A percentile compares a stretch with the other conserved stretches of the same genome.
These are phyloP conservation scores for Hemisphaericaspora nanyangensis DNA, from an alignment of 805 yeast species.

Conservation along the genomic window DNA sequence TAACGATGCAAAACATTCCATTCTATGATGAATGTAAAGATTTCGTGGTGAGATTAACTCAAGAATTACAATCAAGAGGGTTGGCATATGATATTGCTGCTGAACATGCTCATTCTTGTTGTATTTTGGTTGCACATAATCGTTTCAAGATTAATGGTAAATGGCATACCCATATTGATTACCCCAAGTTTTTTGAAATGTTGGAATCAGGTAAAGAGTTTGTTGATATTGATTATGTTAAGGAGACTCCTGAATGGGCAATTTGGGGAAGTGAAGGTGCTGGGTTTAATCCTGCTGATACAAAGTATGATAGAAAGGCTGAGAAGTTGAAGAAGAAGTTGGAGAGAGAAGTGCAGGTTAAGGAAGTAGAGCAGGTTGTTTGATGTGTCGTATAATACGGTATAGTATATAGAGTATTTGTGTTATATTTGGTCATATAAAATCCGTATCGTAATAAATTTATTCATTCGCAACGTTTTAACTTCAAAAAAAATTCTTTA, in stretches of 20 bases:
- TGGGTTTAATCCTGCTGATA: conserved; percentile 88
- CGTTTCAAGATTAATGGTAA: conserved; percentile 65
- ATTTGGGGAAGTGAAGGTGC: conserved; percentile 80
- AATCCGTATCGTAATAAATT: too few species aligned
- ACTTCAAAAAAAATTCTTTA: too few species aligned
- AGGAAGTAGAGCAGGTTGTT: conserved; percentile 2
- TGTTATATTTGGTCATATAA: too few species aligned
- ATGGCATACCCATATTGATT: conserved; percentile 91
- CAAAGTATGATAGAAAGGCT: conserved; percentile 61
- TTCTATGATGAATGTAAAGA: conserved; percentile 84
- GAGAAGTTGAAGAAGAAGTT: conserved; percentile 48
- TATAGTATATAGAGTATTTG: too few species aligned
- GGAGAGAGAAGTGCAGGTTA: conserved; percentile 31
- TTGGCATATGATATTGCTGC: conserved; percentile 81
- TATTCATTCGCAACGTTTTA: too few species aligned
- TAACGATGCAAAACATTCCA: conserved; percentile 94
- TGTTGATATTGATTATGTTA: conserved; percentile 73
- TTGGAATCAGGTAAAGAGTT: conserved; percentile 63
- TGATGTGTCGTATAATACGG: too few species aligned
- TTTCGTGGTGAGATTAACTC: conserved; percentile 63
- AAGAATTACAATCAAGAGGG: conserved; percentile 62
- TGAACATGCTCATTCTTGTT: conserved; percentile 93
- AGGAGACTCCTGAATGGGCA: conserved; percentile 89
- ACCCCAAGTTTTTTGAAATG: conserved; percentile 68
- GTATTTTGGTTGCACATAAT: conserved; percentile 76